Evolutionary conservation across 805 yeast genomes (phyloP).

Genomic region (Saccharomycopsis microspora): DNA sequence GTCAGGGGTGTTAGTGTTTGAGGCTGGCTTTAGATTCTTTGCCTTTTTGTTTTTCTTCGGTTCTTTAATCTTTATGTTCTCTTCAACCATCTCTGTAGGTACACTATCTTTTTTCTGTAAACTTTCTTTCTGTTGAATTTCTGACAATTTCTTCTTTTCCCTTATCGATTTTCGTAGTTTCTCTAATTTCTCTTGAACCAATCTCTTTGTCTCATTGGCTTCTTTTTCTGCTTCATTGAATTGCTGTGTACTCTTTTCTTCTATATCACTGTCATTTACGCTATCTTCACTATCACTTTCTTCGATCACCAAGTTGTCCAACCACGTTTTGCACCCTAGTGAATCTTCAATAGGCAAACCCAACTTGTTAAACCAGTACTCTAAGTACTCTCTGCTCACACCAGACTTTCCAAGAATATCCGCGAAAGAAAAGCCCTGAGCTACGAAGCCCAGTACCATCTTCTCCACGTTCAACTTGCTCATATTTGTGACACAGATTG

Average conservation of each 20-base stretch:
- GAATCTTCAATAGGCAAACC: not conserved
- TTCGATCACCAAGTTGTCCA: conserved; percentile 4
- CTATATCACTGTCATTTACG: not conserved
- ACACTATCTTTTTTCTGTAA: not conserved
- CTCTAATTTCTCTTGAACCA: too few species aligned
- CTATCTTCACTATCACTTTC: not conserved
- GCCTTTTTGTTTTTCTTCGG: too few species aligned
- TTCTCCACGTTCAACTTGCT: conserved; percentile 1
- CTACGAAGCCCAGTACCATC: conserved; percentile 6
- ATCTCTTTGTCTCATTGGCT: not conserved
- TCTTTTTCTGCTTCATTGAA: not conserved
- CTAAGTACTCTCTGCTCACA: conserved; percentile 1
- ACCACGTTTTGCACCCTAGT: conserved; percentile 5
- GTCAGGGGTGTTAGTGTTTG: too few species aligned
- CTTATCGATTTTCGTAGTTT: too few species aligned
- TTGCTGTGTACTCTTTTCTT: not conserved
- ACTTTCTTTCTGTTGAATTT: not conserved
- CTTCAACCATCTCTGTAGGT: not conserved
- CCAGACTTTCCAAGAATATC: not conserved
- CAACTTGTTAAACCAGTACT: conserved; percentile 1
- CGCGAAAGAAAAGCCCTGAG: conserved; percentile 1
- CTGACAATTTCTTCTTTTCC: not conserved
- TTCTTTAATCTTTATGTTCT: not conserved
- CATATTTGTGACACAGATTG: too few species aligned
- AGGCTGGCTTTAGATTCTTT: too few species aligned